phyloP scores from a whole-genome alignment of 169 alveolate genomes.

The Cryptosporidium muris region DNA sequence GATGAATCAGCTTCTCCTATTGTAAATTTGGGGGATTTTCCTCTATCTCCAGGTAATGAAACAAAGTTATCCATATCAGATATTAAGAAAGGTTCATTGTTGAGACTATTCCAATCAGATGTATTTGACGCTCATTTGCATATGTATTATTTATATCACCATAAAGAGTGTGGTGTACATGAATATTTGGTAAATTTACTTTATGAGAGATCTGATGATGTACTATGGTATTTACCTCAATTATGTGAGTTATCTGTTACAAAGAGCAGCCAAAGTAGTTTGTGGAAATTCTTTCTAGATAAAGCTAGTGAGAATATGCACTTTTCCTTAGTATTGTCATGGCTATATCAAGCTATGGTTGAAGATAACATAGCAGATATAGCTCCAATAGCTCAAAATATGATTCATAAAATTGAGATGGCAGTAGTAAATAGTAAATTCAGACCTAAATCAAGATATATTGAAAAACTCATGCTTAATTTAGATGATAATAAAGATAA shows the following conservation, averaged over 20 bases:
- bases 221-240: conserved; percentile 85
- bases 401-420: conserved; percentile 90
- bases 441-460: conserved; percentile 67
- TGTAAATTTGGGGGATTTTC: conserved; percentile 52
- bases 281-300: conserved; percentile 75
- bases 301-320: conserved; percentile 87
- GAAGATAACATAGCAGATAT: conserved; percentile 79
- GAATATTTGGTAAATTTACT: conserved; percentile 88
- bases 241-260: conserved; percentile 72
- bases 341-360: conserved; percentile 87
- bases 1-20: background rate
- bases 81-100: conserved; percentile 80
- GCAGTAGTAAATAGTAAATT: conserved; percentile 89
- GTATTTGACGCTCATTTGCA: conserved; percentile 89
- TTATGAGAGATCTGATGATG: conserved; percentile 81
- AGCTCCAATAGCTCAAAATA: conserved; percentile 79
- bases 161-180: conserved; percentile 88
- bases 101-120: conserved; percentile 87
- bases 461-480: conserved; percentile 39
- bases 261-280: conserved; percentile 53
- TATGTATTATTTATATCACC: conserved; percentile 85
- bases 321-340: conserved; percentile 85
- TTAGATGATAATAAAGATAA: background rate
- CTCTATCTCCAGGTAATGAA: background rate
- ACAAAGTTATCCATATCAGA: conserved; percentile 3